Base-by-base conservation (phyloP, 257 asterid species). In the Nicotiana attenuata region DNA sequence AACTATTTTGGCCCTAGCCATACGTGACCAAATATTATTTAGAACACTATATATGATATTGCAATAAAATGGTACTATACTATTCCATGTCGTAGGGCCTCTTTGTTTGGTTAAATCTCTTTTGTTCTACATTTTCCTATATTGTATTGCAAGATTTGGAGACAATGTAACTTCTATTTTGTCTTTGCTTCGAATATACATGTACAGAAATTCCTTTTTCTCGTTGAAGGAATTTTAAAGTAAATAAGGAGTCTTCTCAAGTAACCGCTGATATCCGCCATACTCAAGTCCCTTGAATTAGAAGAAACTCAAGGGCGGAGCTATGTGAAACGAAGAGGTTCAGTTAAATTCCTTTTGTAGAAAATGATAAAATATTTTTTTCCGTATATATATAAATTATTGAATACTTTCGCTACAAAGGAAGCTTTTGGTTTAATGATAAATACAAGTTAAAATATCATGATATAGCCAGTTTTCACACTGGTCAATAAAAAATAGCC, bases 131-230 rank as follows among this genome's bases (percentile, higher is more conserved):
- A 17, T 31, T 31, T 16, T 31, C 2, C 3, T 29, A 65, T 29
- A 29, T 65, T 71, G 60, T 14, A 22, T 71, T 1, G 22, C 78
- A 71, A 45, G 22, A 13, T 22, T 10, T 71, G 6, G 35, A 45
- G 38, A 45, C 35, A 45, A 71, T 22, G 45, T 59, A 47, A 47
- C 41, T 31, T 71, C 45, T 14, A 22, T 71, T 45, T 71, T 45
- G 59, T 71, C 38, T 71, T 73, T 47, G 79, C 79, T 73, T 73
- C 55, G 61, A 71, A 45, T 71, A 5, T 71, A 6, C 78, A 20
- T 45, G 60, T 71, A 13, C 24, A 3, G 0, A 52, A 0, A 22
- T 73, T 24, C 17, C 45, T 24, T 7, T 73, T 73, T 47, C 35
- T 73, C 24, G 24, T 50, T 24, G 24, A 73, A 3, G 77, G 38